Evolutionary conservation across 2,329 filamentous ascomycete genomes (phyloP).

Genomic region (Pseudogymnoascus sp.): DNA sequence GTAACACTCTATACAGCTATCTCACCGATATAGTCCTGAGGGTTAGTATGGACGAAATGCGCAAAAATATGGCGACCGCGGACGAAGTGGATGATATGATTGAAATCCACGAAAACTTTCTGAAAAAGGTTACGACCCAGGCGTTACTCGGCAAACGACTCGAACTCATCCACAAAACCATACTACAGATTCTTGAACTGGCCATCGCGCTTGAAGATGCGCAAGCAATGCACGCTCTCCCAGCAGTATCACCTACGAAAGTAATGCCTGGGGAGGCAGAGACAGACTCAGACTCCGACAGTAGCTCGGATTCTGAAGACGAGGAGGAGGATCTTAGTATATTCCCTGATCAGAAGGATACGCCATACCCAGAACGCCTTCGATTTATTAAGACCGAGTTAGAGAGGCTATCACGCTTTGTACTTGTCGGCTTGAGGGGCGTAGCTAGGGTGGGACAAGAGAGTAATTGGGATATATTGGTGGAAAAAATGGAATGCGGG

Average conservation of each 20-base stretch:
- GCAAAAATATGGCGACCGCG: slow-evolving; percentile 46
- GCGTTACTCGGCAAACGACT: slow-evolving; percentile 62
- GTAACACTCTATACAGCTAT: slow-evolving; percentile 65
- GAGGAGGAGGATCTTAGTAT: slow-evolving; percentile 22
- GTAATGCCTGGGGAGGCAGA: slow-evolving; percentile 20
- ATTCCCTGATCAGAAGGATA: slow-evolving; percentile 25
- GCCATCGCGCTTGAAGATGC: slow-evolving; percentile 60
- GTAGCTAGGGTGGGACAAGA: slow-evolving; percentile 67
- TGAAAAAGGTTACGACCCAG: slow-evolving; percentile 55
- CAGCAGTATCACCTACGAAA: slow-evolving; percentile 15
- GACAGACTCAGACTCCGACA: slow-evolving; percentile 24
- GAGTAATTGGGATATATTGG: slow-evolving; percentile 69
- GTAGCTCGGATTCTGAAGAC: slow-evolving; percentile 16
- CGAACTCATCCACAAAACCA: slow-evolving; percentile 59
- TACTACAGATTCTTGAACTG: slow-evolving; percentile 70
- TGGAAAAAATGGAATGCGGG: slow-evolving; percentile 64
- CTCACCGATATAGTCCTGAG: slow-evolving; percentile 64
- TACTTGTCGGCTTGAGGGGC: slow-evolving; percentile 63
- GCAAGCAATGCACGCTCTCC: slow-evolving; percentile 32
- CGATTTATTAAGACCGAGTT: slow-evolving; percentile 53
- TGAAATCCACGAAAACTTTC: slow-evolving; percentile 54
- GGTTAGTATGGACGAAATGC: slow-evolving; percentile 49
- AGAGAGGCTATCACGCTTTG: slow-evolving; percentile 57
- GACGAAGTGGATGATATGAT: slow-evolving; percentile 79
- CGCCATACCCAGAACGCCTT: slow-evolving; percentile 44